A percentile compares a stretch with the other conserved stretches of the same genome.
Conservation (phyloP, 805 yeast species). For the Ogataea ganodermae region DNA sequence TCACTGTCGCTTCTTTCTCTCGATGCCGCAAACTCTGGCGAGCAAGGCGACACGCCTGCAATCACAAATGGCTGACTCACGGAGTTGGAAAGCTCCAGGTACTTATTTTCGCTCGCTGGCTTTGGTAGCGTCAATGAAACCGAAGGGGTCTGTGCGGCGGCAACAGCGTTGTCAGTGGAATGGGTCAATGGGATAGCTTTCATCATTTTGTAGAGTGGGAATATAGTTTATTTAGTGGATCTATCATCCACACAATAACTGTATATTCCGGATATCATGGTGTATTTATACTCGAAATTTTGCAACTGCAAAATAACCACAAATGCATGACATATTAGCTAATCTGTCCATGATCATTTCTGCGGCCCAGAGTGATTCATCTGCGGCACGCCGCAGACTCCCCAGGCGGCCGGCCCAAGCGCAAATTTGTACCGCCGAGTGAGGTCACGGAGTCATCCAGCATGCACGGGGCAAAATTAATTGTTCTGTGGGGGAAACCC, state of each 20-base stretch:
- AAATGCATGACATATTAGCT: slow-evolving; percentile 2
- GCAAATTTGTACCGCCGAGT: background rate
- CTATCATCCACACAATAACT: background rate
- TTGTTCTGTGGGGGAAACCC: background rate
- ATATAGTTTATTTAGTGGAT: background rate
- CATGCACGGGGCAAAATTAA: background rate
- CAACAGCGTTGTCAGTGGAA: background rate
- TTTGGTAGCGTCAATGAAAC: background rate
- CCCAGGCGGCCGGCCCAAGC: background rate
- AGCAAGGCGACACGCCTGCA: slow-evolving; percentile 61
- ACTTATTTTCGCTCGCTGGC: slow-evolving; percentile 31
- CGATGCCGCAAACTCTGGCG: slow-evolving; percentile 32
- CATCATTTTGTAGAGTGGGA: background rate
- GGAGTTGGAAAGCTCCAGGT: slow-evolving; percentile 58
- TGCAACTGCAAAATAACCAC: background rate
- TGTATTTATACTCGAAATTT: slow-evolving; percentile 1
- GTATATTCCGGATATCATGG: background rate
- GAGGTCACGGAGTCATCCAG: slow-evolving; percentile 3
- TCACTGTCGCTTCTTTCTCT: slow-evolving; percentile 26
- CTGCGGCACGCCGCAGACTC: background rate
- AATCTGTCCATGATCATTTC: slow-evolving; percentile 1
- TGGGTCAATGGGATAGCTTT: background rate
- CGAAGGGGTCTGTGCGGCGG: background rate
- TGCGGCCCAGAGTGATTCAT: slow-evolving; percentile 1
- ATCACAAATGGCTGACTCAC: slow-evolving; percentile 64